Base-by-base conservation (phyloP, 139 green algal species). In the Helicosporidium sp. region DNA sequence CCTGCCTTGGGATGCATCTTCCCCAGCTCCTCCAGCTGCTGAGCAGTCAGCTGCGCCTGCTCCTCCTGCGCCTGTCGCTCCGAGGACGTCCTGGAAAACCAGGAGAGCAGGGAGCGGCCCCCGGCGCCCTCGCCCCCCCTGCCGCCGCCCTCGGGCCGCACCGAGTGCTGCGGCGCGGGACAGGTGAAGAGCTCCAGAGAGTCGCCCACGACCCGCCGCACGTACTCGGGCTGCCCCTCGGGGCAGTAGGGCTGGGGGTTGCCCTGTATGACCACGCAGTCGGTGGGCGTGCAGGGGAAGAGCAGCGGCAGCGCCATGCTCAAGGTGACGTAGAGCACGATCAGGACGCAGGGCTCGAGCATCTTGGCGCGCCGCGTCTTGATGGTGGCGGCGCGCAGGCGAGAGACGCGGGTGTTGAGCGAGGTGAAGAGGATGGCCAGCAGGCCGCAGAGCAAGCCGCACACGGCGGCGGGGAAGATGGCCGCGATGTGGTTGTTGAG, bases 241-340 rank as follows among this genome's bases (percentile, higher is more conserved):
- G 61, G 65, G 48, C 69, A 77, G 46, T 69, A 29, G 6, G 70
- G 61, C 19, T 34, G 53, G 18, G 62, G 61, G 35, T 70, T 57
- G 2, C 63, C 65, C 27, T 72, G 63, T 13, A 68, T 54, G 26
- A 68, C 52, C 17, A 68, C 60, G 43, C 60, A 68, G 47, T 68
- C 51, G 0, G 79, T 80, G 27, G 63, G 65, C 4, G 51, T 65
- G 64, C 80, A 91, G 0, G 75, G 68, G 60, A 89, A 89, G 41
- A 84, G 67, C 18, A 81, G 60, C 1, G 80, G 80, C 57, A 92
- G 73, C 41, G 85, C 53, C 74, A 82, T 87, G 54, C 53, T 55
- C 40, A 76, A 49, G 1, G 77, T 85, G 20, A 77, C 67, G 61
- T 83, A 92, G 20, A 87, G n/a, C 31, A 70, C 47, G 5, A 77